These are phyloP conservation scores for Begonia peltatifolia DNA, from an alignment of 306 rosid genomes.

Conservation along the genomic window DNA sequence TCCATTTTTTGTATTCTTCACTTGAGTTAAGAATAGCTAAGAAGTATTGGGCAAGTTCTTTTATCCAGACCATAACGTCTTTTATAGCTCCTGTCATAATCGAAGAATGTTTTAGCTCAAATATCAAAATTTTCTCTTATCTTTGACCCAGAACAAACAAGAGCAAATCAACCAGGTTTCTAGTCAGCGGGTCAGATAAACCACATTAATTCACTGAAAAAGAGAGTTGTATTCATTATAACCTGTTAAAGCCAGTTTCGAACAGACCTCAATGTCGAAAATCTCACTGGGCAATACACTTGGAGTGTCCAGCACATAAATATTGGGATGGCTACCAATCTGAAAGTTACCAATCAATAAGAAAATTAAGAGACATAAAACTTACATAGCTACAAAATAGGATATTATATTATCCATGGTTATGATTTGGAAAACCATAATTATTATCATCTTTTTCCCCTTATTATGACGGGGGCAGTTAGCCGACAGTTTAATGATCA, in stretches of 20 bases:
- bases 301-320: conserved; percentile 79
- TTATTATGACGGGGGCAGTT: too few relatives aligned
- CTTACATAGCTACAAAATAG: not conserved
- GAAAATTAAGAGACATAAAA: not conserved
- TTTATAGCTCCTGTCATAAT: conserved; percentile 41
- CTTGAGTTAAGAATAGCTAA: conserved; percentile 30
- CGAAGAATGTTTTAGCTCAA: not conserved
- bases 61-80: conserved; percentile 29
- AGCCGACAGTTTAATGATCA: too few relatives aligned
- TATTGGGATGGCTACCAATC: conserved; percentile 93
- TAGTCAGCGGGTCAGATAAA: not conserved
- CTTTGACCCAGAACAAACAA: not conserved
- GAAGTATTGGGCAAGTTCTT: conserved; percentile 39
- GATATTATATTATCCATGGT: too few relatives aligned
- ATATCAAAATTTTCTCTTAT: not conserved
- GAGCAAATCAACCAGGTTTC: not conserved
- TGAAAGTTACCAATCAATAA: conserved; percentile 12
- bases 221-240: conserved; percentile 4
- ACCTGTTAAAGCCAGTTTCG: conserved; percentile 82
- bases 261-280: conserved; percentile 36
- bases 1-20: conserved; percentile 36
- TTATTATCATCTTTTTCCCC: too few relatives aligned
- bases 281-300: conserved; percentile 54
- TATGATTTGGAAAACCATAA: too few relatives aligned
- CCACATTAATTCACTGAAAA: conserved; percentile 5